These are phyloP conservation scores for Metschnikowia borealis DNA, from an alignment of 805 yeast species.

Conservation along the genomic window DNA sequence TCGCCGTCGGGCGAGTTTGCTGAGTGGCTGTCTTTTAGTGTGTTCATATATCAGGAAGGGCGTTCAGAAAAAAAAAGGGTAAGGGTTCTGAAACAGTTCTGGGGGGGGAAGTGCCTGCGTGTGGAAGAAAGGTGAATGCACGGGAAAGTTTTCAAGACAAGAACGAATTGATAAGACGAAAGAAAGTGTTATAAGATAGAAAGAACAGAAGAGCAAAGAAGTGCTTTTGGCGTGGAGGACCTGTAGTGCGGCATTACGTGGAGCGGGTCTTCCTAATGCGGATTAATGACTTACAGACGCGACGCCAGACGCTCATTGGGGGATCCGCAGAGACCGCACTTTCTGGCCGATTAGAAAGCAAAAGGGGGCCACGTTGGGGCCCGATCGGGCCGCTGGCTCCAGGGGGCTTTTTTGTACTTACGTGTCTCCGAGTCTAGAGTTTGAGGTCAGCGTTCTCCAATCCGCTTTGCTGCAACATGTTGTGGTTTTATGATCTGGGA, in stretches of 20 bases:
- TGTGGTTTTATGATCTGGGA: too few relatives aligned
- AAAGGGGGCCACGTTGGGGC: not conserved
- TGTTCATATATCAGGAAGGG: conserved; percentile 17
- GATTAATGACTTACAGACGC: conserved; percentile 17
- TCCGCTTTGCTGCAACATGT: too few relatives aligned
- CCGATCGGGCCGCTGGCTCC: too few relatives aligned
- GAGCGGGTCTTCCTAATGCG: conserved; percentile 10
- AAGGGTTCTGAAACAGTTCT: not conserved
- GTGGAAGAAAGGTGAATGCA: not conserved
- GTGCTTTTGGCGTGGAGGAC: not conserved
- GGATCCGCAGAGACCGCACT: not conserved
- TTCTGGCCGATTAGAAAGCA: not conserved
- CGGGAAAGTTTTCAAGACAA: not conserved
- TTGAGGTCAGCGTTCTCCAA: too few relatives aligned
- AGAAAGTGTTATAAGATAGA: not conserved
- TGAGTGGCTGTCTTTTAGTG: conserved; percentile 22
- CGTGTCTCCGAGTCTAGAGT: too few relatives aligned
- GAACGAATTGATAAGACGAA: too few relatives aligned
- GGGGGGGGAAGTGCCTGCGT: not conserved
- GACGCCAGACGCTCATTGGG: conserved; percentile 6
- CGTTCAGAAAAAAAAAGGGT: not conserved
- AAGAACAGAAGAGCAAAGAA: conserved; percentile 9
- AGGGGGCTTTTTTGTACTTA: too few relatives aligned
- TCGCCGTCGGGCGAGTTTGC: conserved; percentile 15
- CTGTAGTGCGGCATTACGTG: conserved; percentile 3